A percentile compares a stretch with the other conserved stretches of the same genome.
Evolutionary conservation across 768 basidiomycete genomes (phyloP).

Genomic region (Candolleomyces eurysporus): DNA sequence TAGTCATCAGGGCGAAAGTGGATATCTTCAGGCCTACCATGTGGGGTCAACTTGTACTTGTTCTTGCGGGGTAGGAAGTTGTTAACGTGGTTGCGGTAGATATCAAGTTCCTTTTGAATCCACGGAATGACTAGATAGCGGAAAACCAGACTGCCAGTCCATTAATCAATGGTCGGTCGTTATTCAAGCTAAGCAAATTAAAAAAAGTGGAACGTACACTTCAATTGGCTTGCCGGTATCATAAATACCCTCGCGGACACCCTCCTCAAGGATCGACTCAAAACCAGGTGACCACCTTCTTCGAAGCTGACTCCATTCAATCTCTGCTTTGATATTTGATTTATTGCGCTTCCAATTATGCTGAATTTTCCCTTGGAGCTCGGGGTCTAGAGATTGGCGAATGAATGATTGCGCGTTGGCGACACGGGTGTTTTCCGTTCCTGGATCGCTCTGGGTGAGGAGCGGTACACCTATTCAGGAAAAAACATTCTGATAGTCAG

Average conservation of each 20-base stretch:
- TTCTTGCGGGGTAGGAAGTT: slow-evolving; percentile 19
- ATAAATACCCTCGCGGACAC: slow-evolving; percentile 28
- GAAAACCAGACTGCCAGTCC: slow-evolving; percentile 35
- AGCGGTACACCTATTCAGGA: slow-evolving; percentile 31
- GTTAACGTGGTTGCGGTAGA: slow-evolving; percentile 22
- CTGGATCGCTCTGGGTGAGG: slow-evolving; percentile 43
- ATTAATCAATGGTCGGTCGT: background rate
- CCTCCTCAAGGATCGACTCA: slow-evolving; percentile 30
- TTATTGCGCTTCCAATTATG: slow-evolving; percentile 36
- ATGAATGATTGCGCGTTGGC: slow-evolving; percentile 43
- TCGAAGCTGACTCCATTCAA: slow-evolving; percentile 32
- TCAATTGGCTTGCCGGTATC: slow-evolving; percentile 21
- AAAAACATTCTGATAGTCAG: background rate
- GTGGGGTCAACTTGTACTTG: slow-evolving; percentile 36
- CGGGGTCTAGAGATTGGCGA: slow-evolving; percentile 38
- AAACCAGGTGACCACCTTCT: slow-evolving; percentile 30
- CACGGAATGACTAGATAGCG: slow-evolving; percentile 40
- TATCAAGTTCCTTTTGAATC: slow-evolving; percentile 37
- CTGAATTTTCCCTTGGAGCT: slow-evolving; percentile 33
- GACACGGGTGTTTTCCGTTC: slow-evolving; percentile 41
- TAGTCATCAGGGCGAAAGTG: slow-evolving; percentile 23
- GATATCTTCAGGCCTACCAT: slow-evolving; percentile 37
- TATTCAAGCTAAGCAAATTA: background rate
- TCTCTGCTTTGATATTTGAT: slow-evolving; percentile 43
- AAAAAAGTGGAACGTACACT: slow-evolving; percentile 13